A percentile compares a stretch with the other conserved stretches of the same genome.
These are phyloP conservation scores for Sclerotinia sclerotiorum DNA, from an alignment of 2,329 filamentous ascomycete genomes.

Conservation along the genomic window DNA sequence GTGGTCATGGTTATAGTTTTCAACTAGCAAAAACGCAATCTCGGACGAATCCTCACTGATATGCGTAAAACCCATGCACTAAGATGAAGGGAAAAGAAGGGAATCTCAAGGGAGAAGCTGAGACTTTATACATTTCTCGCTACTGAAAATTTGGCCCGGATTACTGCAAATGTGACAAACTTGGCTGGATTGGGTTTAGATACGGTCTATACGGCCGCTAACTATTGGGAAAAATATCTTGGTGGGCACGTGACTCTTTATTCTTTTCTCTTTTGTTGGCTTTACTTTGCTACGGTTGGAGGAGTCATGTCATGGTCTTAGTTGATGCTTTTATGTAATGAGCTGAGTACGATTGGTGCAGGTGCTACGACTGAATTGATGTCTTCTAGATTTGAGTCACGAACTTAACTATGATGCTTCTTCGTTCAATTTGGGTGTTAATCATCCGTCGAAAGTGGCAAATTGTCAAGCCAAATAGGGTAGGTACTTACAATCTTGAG, in stretches of 20 bases:
- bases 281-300: not conserved
- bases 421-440: not conserved
- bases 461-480: not conserved
- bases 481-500: not conserved
- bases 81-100: conserved; percentile 51
- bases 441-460: not conserved
- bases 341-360: not conserved
- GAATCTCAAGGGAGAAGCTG: conserved; percentile 16
- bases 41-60: conserved; percentile 87
- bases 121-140: conserved; percentile 18
- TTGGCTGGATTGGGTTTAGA: conserved; percentile 9
- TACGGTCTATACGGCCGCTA: not conserved
- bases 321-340: not conserved
- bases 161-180: conserved; percentile 20
- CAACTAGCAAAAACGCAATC: conserved; percentile 79
- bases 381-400: too few relatives aligned
- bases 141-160: not conserved
- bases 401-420: not conserved
- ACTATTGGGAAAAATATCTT: not conserved
- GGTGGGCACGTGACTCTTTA: not conserved
- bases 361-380: too few relatives aligned
- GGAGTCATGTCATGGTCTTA: not conserved
- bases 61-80: conserved; percentile 60
- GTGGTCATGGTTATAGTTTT: conserved; percentile 62
- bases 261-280: not conserved